Conservation (phyloP, 1,284 basidiomycete genomes). For the Cystobasidiaceae sp. region DNA sequence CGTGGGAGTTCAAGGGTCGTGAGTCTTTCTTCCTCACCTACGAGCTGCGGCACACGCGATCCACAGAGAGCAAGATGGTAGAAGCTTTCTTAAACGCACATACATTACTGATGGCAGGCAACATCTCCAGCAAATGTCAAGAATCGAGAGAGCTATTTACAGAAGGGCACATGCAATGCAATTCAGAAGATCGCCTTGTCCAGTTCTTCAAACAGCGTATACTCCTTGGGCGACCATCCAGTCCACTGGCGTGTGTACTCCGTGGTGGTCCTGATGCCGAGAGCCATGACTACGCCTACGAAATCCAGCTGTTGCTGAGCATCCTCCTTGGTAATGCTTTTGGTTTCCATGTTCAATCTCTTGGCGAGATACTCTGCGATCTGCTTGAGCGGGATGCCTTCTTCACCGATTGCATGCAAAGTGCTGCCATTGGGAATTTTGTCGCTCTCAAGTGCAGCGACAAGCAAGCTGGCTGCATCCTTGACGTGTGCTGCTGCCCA, state of each 20-base stretch:
- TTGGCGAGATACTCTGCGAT: constrained; percentile 37
- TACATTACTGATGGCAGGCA: no score
- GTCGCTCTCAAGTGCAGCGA: constrained; percentile 38
- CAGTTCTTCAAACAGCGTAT: constrained; percentile 34
- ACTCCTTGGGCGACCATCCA: constrained; percentile 35
- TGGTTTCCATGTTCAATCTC: constrained; percentile 30
- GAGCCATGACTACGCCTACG: constrained; percentile 29
- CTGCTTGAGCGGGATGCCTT: constrained; percentile 28
- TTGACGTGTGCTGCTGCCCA: constrained; percentile 38
- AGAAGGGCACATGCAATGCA: no score
- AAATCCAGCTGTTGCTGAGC: constrained; percentile 33
- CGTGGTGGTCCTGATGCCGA: constrained; percentile 20
- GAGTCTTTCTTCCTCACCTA: no score
- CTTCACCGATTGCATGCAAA: constrained; percentile 37
- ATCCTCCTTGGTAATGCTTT: constrained; percentile 31
- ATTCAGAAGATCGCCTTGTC: no score
- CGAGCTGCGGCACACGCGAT: no score
- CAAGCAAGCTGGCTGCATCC: constrained; percentile 40
- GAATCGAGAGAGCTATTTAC: no score
- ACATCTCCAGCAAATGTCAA: no score
- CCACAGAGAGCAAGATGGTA: no score
- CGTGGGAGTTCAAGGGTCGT: no score
- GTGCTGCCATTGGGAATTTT: constrained; percentile 26
- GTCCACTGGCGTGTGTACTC: constrained; percentile 32
- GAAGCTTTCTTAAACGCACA: no score